phyloP scores from a whole-genome alignment of 495 filamentous ascomycete genomes.

The Penicillium steckii region DNA sequence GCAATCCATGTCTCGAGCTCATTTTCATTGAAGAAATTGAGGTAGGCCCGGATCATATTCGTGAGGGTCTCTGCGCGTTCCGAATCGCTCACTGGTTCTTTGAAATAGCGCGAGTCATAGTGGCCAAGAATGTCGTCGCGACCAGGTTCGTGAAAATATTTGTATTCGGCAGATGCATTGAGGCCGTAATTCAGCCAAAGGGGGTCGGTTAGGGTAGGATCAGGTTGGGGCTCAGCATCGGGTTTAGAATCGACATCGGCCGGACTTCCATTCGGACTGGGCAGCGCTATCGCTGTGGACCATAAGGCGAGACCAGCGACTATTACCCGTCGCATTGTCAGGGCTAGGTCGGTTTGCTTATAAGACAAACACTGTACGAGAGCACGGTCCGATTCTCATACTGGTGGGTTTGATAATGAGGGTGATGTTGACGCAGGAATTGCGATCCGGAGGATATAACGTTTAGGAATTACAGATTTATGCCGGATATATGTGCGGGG shows the following conservation, averaged over 20 bases:
- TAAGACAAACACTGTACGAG: background rate
- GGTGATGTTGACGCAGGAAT: background rate
- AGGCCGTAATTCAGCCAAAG: slow-evolving; percentile 32
- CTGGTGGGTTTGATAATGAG: background rate
- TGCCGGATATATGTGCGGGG: background rate
- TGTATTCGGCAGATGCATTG: slow-evolving; percentile 37
- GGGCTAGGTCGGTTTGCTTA: background rate
- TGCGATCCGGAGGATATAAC: background rate
- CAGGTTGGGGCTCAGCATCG: background rate
- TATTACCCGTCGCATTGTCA: slow-evolving; percentile 13
- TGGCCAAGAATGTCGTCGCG: slow-evolving; percentile 56
- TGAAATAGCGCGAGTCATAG: slow-evolving; percentile 73
- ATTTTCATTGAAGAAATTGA: slow-evolving; percentile 61
- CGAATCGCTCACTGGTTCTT: slow-evolving; percentile 56
- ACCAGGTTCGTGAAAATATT: slow-evolving; percentile 60
- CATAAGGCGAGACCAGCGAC: slow-evolving; percentile 22
- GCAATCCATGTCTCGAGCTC: slow-evolving; percentile 82
- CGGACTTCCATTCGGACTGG: slow-evolving; percentile 6
- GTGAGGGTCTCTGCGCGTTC: slow-evolving; percentile 61
- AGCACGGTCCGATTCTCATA: slow-evolving; percentile 8
- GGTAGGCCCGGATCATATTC: slow-evolving; percentile 71
- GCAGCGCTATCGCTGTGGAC: slow-evolving; percentile 17
- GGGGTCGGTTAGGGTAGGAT: slow-evolving; percentile 18
- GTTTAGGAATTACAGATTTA: background rate
- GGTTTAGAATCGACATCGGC: background rate